Evolutionary conservation across 768 basidiomycete genomes (phyloP), one percentile per base, ranked within the genome.

Genomic region (Hydnum rufescens): DNA sequence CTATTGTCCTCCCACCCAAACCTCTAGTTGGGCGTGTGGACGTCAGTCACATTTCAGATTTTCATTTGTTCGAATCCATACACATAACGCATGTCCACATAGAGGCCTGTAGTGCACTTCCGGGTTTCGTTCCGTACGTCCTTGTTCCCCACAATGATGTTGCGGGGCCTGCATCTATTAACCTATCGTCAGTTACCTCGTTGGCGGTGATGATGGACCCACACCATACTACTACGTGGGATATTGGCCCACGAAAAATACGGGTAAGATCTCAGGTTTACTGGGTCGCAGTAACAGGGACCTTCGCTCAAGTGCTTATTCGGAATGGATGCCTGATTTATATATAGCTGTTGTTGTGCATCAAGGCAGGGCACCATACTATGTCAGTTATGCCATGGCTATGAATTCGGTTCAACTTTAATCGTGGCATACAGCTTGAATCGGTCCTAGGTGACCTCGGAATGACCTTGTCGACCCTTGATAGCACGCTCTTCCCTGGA

Each of bases 401-500:
- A n/a, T n/a, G n/a, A n/a, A n/a, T n/a, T n/a, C n/a, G n/a, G n/a
- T n/a, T n/a, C n/a, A n/a, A n/a, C n/a, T n/a, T n/a, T n/a, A n/a
- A n/a, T n/a, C n/a, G n/a, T n/a, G n/a, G n/a, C n/a, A n/a, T n/a
- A n/a, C n/a, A n/a, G 32, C 26, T 50, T 5, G 13, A 18, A 16
- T 6, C 77, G 1, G 63, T 70, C 49, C 61, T 78, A 47, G 77
- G 73, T 13, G 74, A 78, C 58, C 51, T 57, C 51, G 63, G 75
- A 53, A 62, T 77, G 49, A 1, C 63, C 30, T 63, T 67, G 59
- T 60, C 63, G 29, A 57, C 53, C 18, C 65, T 78, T 26, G 62
- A 74, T 57, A 28, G 68, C 1, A 61, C 62, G 0, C 68, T 79
- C 4, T 80, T 78, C 65, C 78, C 78, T 1, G 77, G 75, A 1